Evolutionary conservation across 2,329 filamentous ascomycete species (phyloP).

Genomic region (Aureobasidium sp.): DNA sequence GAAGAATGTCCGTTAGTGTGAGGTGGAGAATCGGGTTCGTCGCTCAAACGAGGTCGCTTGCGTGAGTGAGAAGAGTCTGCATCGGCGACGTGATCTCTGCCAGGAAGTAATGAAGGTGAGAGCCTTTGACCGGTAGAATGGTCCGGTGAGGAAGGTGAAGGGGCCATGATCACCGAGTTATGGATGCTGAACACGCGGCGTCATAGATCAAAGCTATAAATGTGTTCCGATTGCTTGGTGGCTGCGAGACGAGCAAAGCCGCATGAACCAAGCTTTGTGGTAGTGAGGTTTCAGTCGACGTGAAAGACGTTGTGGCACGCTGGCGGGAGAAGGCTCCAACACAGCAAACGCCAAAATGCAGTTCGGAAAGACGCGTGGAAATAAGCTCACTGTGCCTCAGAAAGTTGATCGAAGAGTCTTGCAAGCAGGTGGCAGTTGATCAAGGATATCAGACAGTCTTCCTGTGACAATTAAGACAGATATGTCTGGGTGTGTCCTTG

Average conservation of each 20-base stretch:
- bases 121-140: not conserved
- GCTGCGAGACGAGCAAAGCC: not conserved
- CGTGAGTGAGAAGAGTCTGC: constrained; percentile 35
- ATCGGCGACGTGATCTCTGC: constrained; percentile 37
- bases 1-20: constrained; percentile 17
- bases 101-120: constrained; percentile 22
- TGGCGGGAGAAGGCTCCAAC: not conserved
- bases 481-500: not conserved
- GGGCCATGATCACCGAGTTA: constrained; percentile 15
- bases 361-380: not conserved
- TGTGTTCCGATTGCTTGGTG: not conserved
- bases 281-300: not conserved
- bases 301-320: not conserved
- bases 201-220: not conserved
- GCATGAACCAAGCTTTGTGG: not conserved
- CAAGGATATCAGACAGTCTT: not conserved
- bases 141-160: constrained; percentile 13
- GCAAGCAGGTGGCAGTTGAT: not conserved
- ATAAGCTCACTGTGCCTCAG: not conserved
- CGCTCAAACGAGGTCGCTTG: constrained; percentile 37
- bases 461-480: not conserved
- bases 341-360: constrained; percentile 4
- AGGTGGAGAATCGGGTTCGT: constrained; percentile 23
- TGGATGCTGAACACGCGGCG: not conserved
- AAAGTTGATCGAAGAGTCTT: not conserved